Base-by-base conservation (phyloP, 1,139 yeast genomes). In the Hemisphaericaspora xylanilytica region DNA sequence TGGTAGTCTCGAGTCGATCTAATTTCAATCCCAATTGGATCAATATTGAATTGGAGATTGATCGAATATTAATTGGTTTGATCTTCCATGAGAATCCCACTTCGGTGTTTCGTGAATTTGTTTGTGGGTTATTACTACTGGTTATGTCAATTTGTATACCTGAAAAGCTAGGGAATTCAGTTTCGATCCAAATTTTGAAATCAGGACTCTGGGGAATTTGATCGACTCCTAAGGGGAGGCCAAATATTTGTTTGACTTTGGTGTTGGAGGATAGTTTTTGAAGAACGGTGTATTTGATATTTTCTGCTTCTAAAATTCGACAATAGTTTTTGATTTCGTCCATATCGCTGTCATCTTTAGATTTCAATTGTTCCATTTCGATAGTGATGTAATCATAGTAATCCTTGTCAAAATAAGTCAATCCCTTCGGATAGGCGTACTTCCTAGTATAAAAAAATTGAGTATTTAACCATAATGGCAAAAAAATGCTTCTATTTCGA, bases 381-480 rank as follows among this genome's bases (percentile, higher is more conserved):
- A 40, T 29, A 13, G 40, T 36, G 5, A 56, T 31, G 35, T 51
- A 51, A 4, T 44, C 39, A 35, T 40, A 45, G 40, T 44, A 54
- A 3, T 53, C 61, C 6, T 43, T 35, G 43, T 67, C 71, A 26
- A 65, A 43, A 40, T 63, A 61, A 36, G 41, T 44, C 27, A 63
- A 43, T 15, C 56, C 62, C 4, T 38, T 28, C 4, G 68, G 66
- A 38, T 58, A 65, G 3, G 43, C 35, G 36, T 53, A 55, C 15
- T 40, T 51, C 26, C 54, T 48, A 11, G 43, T 50, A 30, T 33
- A 44, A n/a, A 63, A 41, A 49, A 56, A 51, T 42, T 65, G 59
- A 33, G 48, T 20, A 39, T 64, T 56, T 33, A 64, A 17, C 70
- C 70, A 65, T 13, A 66, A 43, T 0, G 73, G 72, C 11, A 65